phyloP scores from a whole-genome alignment of 495 filamentous ascomycete species.

The Chlorociboria aeruginascens region DNA sequence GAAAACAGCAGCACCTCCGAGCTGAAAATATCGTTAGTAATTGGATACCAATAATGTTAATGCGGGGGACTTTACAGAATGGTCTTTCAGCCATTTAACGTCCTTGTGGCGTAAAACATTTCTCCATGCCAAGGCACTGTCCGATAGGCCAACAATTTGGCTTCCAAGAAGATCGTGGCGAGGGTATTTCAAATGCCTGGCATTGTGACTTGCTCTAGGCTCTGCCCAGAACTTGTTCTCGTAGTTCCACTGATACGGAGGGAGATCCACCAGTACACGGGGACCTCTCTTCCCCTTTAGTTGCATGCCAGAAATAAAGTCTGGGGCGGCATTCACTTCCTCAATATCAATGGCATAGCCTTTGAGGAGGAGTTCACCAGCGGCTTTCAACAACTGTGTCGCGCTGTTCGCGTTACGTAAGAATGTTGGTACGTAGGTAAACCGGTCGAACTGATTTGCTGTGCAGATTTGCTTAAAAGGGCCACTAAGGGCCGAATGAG shows the following conservation, averaged over 20 bases:
- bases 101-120: conserved; percentile 23
- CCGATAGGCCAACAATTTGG: conserved; percentile 12
- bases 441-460: conserved; percentile 17
- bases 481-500: conserved; percentile 48
- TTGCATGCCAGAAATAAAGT: not conserved
- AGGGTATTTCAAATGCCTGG: conserved; percentile 16
- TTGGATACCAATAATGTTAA: too few relatives aligned
- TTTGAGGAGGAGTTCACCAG: conserved; percentile 16
- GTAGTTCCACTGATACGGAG: conserved; percentile 27
- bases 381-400: conserved; percentile 29
- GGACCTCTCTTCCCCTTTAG: conserved; percentile 19
- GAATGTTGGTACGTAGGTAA: conserved; percentile 23
- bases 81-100: conserved; percentile 17
- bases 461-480: conserved; percentile 41
- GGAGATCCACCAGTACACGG: conserved; percentile 18
- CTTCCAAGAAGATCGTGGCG: conserved; percentile 26
- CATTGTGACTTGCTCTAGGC: conserved; percentile 17
- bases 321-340: not conserved
- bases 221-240: conserved; percentile 21
- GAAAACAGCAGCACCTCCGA: conserved; percentile 12
- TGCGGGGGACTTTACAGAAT: too few relatives aligned
- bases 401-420: conserved; percentile 28
- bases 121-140: conserved; percentile 24
- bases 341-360: conserved; percentile 21
- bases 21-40: too few relatives aligned